Evolutionary conservation across 176 grass and related monocot species (phyloP).

Genomic region (Carex myosuroides): DNA sequence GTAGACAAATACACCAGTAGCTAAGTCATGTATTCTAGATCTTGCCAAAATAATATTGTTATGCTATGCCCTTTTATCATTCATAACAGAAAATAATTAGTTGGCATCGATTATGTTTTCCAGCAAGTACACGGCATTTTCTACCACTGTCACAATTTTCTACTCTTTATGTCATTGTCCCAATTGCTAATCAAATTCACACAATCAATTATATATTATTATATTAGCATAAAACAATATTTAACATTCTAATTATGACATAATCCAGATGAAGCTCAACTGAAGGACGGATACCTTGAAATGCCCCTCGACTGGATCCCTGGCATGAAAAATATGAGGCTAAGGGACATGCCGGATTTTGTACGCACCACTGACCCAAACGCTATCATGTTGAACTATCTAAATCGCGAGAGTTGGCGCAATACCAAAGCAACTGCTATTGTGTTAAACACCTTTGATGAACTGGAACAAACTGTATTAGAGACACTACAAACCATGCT

Average conservation of each 20-base stretch:
- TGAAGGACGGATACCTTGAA: slow-evolving; percentile 60
- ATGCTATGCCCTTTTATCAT: background rate
- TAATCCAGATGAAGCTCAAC: slow-evolving; percentile 26
- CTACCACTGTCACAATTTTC: background rate
- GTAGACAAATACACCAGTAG: background rate
- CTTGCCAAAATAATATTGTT: background rate
- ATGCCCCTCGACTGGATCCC: slow-evolving; percentile 50
- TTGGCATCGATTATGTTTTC: background rate
- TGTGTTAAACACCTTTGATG: slow-evolving; percentile 56
- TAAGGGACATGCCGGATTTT: slow-evolving; percentile 69
- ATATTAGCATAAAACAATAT: background rate
- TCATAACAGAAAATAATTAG: background rate
- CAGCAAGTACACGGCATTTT: background rate
- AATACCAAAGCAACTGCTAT: slow-evolving; percentile 26
- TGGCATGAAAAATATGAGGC: slow-evolving; percentile 34
- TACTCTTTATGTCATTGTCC: background rate
- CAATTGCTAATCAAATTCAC: background rate
- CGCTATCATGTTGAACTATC: slow-evolving; percentile 39
- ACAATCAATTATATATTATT: background rate
- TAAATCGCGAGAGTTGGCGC: background rate
- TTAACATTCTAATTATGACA: background rate
- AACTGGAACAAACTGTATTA: slow-evolving; percentile 36
- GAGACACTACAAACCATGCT: slow-evolving; percentile 29
- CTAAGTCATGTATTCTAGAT: background rate
- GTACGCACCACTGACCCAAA: slow-evolving; percentile 43